These are phyloP conservation scores for Erythrophleum fordii DNA, from an alignment of 306 rosid species.

Conservation along the genomic window DNA sequence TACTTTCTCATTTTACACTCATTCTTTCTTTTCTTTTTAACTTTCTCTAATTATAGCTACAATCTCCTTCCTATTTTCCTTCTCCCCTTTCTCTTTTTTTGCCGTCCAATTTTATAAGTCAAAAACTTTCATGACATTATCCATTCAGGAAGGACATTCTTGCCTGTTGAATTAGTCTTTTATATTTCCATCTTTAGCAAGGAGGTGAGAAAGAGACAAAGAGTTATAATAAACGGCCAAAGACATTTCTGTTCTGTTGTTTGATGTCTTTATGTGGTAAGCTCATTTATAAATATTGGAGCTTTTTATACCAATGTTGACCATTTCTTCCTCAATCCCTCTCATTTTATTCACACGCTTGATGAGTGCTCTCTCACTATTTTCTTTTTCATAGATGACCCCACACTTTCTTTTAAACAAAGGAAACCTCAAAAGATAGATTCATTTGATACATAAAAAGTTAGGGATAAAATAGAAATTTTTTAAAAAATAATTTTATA, in stretches of 20 bases:
- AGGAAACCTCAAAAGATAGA: background rate
- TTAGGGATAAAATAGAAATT: too few relatives aligned
- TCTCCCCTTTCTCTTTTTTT: too few relatives aligned
- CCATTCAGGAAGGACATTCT: slow-evolving; percentile 11
- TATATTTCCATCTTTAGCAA: background rate
- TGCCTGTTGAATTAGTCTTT: background rate
- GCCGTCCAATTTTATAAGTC: slow-evolving; percentile 8
- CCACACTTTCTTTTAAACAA: background rate
- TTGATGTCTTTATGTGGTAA: background rate
- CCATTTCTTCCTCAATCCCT: background rate
- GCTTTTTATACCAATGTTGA: slow-evolving; percentile 12
- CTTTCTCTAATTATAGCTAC: too few relatives aligned
- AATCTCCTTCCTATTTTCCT: background rate
- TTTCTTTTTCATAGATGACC: background rate
- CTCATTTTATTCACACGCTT: too few relatives aligned
- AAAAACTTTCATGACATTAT: background rate
- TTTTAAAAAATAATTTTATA: too few relatives aligned
- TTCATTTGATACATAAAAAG: too few relatives aligned
- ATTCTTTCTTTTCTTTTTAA: too few relatives aligned
- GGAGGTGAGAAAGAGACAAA: background rate
- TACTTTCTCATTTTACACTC: too few relatives aligned
- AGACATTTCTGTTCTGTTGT: slow-evolving; percentile 18
- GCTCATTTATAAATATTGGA: too few relatives aligned
- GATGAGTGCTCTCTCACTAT: background rate
- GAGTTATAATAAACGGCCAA: background rate